Evolutionary conservation across 2,329 filamentous ascomycete genomes (phyloP), one percentile per base, ranked within the genome.

Genomic region (Epichloe sp.): DNA sequence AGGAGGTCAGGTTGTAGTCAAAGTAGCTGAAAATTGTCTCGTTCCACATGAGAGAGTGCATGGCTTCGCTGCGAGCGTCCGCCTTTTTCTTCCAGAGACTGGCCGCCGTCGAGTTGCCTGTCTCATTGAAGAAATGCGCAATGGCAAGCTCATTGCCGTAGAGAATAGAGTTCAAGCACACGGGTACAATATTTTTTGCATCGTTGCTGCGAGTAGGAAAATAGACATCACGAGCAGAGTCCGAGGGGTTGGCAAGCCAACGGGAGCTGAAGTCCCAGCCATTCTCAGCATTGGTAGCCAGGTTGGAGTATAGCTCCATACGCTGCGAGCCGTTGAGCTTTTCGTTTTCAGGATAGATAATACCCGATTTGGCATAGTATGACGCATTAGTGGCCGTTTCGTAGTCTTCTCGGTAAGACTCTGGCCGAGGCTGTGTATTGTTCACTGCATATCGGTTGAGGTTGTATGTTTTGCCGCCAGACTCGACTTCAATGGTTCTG

Each of bases 91-190:
- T 64, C 74, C 78, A 85, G 10, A 66, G 56, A 7, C 66, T 62
- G 2, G 77, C 76, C 1, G 67, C 74, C 1, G 68, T 71, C 34
- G 63, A 58, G 60, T 83, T 77, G 50, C 77, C 77, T 0, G 69
- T 69, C 21, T 65, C 61, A 41, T 71, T 68, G 55, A 79, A 70
- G 60, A 83, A 82, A 2, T 66, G 58, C 11, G 77, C 71, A 49
- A 85, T 80, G 48, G 73, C 70, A 2, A 77, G 66, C 59, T 86
- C 82, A 56, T 83, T 83, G 58, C 74, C 74, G 62, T 85, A 86
- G 8, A 86, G 65, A 44, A 85, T 84, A 1, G 80, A 78, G 64
- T 86, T 85, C 55, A 86, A 72, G 51, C 85, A 82, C 2, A 86
- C 79, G 1, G 80, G 79, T 1, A 86, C 67, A 11, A 77, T 72